Evolutionary conservation across 2,329 filamentous ascomycete species (phyloP), one percentile per base, ranked within the genome.

Genomic region (Geoglossum cookeanum): DNA sequence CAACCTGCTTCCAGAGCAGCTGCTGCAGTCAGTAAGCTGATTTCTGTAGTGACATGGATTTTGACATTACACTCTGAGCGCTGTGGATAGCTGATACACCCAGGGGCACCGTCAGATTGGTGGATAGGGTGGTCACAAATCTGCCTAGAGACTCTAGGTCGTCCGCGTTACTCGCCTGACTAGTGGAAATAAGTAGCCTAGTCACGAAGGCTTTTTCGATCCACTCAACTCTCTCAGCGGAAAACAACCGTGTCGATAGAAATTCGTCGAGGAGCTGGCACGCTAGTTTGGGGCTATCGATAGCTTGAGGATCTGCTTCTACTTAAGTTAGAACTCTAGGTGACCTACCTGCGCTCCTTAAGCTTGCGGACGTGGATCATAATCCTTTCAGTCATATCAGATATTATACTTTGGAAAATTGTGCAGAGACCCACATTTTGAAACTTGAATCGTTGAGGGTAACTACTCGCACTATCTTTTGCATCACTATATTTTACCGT

Each of bases 1-100:
- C 84, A n/a, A 86, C 73, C 30, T 76, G 78, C 68, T 88, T 92
- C 88, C 89, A 96, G 3, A 95, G 70, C 3, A 95, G 68, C 85
- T 91, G 58, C 27, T 37, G 32, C 7, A 13, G 57, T 57, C 57
- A 61, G 59, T 55, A 52, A 27, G n/a, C 55, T 44, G 42, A 55
- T 53, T 22, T 27, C 17, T 35, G 35, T 27, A 3, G 32, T 11
- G 49, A 29, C 30, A 13, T 17, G 35, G 3, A 49, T 39, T 4
- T 17, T 13, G 11, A 60, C 66, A 59, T 61, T 22, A 74, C 72
- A 62, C 72, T 68, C 35, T 73, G 64, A 48, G 65, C 66, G 54
- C 68, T 69, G 60, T 74, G 78, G 11, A 85, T 80, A 4, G 81
- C 80, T 60, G 79, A 75, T 3, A 78, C 68, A 27, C 77, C 73